Evolutionary conservation across 768 basidiomycete genomes (phyloP).

Genomic region (Russula foetens): DNA sequence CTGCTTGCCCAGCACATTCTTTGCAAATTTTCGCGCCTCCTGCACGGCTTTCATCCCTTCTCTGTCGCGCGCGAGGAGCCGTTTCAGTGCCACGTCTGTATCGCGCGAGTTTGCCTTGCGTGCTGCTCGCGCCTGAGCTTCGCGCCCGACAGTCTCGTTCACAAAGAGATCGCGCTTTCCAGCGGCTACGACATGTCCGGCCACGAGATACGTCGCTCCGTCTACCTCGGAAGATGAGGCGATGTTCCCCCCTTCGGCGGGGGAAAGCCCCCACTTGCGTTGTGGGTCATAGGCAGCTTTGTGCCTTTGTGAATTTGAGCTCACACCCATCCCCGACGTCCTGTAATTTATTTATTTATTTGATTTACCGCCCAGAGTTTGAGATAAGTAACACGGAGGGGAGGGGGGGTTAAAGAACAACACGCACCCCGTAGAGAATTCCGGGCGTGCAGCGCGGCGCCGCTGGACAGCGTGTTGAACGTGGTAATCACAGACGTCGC

Average conservation of each 20-base stretch:
- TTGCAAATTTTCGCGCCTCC: conserved; percentile 44
- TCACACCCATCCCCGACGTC: conserved; percentile 59
- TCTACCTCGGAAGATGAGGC: conserved; percentile 21
- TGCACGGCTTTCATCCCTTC: conserved; percentile 60
- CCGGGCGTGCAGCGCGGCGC: conserved; percentile 66
- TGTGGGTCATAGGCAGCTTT: conserved; percentile 56
- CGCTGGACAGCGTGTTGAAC: conserved; percentile 72
- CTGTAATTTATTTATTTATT: conserved; percentile 30
- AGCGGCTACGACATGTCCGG: conserved; percentile 66
- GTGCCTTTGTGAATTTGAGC: conserved; percentile 20
- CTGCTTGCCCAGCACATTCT: conserved; percentile 23
- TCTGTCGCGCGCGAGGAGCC: conserved; percentile 54
- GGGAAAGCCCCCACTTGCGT: conserved; percentile 70
- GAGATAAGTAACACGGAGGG: not conserved
- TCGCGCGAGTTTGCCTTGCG: conserved; percentile 50
- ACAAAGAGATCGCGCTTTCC: conserved; percentile 39
- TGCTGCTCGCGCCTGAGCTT: conserved; percentile 69
- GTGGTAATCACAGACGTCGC: conserved; percentile 90
- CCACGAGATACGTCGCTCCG: conserved; percentile 71
- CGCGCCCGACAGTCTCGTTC: conserved; percentile 68
- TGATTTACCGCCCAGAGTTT: not conserved
- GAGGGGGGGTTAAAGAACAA: not conserved
- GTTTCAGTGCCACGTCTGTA: conserved; percentile 52
- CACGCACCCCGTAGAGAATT: conserved; percentile 76
- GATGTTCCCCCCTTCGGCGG: conserved; percentile 30